A percentile compares a stretch with the other conserved stretches of the same genome.
Conservation (phyloP, 768 basidiomycete species). For the Scleroderma bovista region DNA sequence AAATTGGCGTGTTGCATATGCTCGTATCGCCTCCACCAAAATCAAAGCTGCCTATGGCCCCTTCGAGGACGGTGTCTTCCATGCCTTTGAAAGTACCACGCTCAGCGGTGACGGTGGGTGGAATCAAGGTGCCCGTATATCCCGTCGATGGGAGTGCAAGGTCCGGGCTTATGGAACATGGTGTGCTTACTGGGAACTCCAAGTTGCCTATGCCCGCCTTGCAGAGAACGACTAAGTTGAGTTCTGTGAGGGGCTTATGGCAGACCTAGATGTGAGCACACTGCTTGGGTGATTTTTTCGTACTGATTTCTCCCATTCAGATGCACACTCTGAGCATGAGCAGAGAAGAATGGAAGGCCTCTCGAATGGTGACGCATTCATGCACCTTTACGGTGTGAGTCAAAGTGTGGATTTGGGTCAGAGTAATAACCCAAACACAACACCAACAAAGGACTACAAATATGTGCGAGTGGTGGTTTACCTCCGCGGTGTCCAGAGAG, state of each 20-base stretch:
- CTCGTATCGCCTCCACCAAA: conserved; percentile 3
- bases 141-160: neutral
- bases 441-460: no score
- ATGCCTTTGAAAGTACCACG: conserved; percentile 7
- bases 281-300: neutral
- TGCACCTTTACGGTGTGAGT: no score
- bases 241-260: neutral
- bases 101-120: neutral
- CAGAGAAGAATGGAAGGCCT: no score
- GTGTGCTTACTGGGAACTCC: neutral
- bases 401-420: no score
- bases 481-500: no score
- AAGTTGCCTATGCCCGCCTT: neutral
- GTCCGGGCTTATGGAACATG: neutral
- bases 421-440: no score
- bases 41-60: conserved; percentile 19
- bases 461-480: no score
- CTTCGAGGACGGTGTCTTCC: conserved; percentile 3
- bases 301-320: neutral
- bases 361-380: no score
- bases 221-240: neutral
- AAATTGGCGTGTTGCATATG: neutral
- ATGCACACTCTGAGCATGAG: neutral
- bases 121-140: neutral
- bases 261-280: neutral